A percentile compares a stretch with the other conserved stretches of the same genome.
Conservation (phyloP, 2,329 filamentous ascomycete genomes). For the Karstenula rhodostoma region DNA sequence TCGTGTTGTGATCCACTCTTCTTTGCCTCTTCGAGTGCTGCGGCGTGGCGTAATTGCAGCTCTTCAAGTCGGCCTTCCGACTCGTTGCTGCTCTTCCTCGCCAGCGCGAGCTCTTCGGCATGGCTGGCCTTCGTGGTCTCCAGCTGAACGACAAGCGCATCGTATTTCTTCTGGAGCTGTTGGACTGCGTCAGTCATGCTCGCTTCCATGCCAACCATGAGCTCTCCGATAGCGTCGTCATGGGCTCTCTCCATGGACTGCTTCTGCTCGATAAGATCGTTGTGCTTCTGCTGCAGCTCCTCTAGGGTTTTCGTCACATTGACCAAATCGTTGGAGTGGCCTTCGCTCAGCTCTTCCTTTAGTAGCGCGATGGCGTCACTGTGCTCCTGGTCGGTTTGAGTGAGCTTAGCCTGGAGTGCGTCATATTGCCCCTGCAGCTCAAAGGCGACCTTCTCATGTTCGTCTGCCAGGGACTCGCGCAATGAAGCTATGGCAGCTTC, state of each 20-base stretch:
- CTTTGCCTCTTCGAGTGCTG: constrained; percentile 29
- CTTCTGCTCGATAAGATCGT: constrained; percentile 40
- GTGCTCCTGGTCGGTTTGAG: constrained; percentile 40
- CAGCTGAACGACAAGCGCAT: constrained; percentile 33
- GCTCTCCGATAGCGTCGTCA: constrained; percentile 46
- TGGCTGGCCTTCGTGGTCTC: constrained; percentile 30
- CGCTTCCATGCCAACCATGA: constrained; percentile 46
- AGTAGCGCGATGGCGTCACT: constrained; percentile 41
- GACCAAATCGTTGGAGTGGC: constrained; percentile 38
- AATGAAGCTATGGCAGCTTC: constrained; percentile 36
- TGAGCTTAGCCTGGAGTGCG: constrained; percentile 30
- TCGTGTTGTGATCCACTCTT: constrained; percentile 26
- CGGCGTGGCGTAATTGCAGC: constrained; percentile 25
- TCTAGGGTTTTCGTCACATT: constrained; percentile 38
- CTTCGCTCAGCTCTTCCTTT: constrained; percentile 38
- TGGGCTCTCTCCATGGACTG: constrained; percentile 39
- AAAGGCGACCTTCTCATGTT: constrained; percentile 34
- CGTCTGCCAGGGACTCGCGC: constrained; percentile 35
- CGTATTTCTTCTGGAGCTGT: constrained; percentile 45
- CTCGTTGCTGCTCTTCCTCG: constrained; percentile 26
- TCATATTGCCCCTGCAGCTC: constrained; percentile 39
- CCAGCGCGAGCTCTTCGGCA: constrained; percentile 30
- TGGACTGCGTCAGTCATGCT: constrained; percentile 43
- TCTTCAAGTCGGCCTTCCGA: constrained; percentile 27
- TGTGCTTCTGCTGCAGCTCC: constrained; percentile 35